These are phyloP conservation scores for Lepidium aucheri DNA, from an alignment of 345 rosid genomes.

Conservation along the genomic window DNA sequence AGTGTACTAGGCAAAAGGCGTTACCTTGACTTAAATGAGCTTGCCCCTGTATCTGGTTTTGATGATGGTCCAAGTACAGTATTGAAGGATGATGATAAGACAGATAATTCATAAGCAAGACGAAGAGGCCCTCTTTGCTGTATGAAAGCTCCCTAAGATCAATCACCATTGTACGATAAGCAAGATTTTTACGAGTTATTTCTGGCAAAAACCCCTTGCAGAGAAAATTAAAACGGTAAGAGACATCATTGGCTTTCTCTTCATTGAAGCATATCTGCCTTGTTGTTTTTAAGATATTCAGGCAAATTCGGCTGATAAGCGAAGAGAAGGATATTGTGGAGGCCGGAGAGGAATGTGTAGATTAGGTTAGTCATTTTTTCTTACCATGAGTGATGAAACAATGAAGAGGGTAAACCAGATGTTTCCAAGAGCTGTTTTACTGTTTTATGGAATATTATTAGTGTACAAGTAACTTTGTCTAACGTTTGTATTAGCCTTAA, in stretches of 20 bases:
- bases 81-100: slow-evolving; percentile 55
- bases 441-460: slow-evolving; percentile 15
- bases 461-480: slow-evolving; percentile 23
- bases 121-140: neutral
- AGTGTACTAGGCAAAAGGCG: slow-evolving; percentile 55
- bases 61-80: slow-evolving; percentile 72
- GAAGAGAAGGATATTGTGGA: slow-evolving; percentile 8
- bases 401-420: slow-evolving; percentile 23
- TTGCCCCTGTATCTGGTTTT: slow-evolving; percentile 92
- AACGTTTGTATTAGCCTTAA: slow-evolving; percentile 11
- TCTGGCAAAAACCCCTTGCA: slow-evolving; percentile 12
- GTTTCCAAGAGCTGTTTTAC: slow-evolving; percentile 18
- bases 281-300: slow-evolving; percentile 11
- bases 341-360: slow-evolving; percentile 27
- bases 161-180: slow-evolving; percentile 21
- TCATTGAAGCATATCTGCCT: slow-evolving; percentile 22
- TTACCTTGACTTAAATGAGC: slow-evolving; percentile 93
- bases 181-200: slow-evolving; percentile 11
- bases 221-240: slow-evolving; percentile 9
- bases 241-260: slow-evolving; percentile 11
- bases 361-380: slow-evolving; percentile 29
- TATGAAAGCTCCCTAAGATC: slow-evolving; percentile 9
- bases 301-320: slow-evolving; percentile 18
- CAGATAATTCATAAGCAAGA: slow-evolving; percentile 44
- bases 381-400: slow-evolving; percentile 14